phyloP scores from a whole-genome alignment of 2,329 filamentous ascomycete species.

The Xenoacremonium recifei region DNA sequence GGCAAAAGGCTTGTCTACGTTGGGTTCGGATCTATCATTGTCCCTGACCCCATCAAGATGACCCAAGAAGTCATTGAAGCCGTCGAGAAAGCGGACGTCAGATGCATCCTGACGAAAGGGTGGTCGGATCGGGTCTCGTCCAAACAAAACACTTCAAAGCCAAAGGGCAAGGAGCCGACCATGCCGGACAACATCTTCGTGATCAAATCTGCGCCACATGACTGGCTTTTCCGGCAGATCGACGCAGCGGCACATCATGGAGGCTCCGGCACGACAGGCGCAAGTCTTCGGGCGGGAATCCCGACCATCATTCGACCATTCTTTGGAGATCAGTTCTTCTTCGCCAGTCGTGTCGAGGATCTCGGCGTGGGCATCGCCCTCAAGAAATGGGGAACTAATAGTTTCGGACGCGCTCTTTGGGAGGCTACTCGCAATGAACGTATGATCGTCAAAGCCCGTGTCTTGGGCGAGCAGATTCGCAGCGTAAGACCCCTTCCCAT shows the following conservation, averaged over 20 bases:
- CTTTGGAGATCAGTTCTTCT: conserved; percentile 98
- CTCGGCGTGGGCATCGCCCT: conserved; percentile 88
- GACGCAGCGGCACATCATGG: conserved; percentile 95
- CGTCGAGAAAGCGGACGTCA: conserved; percentile 85
- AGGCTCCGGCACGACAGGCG: conserved; percentile 91
- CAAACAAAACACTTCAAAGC: conserved; percentile 42
- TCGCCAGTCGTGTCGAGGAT: conserved; percentile 85
- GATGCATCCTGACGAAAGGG: conserved; percentile 92
- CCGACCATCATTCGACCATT: conserved; percentile 96
- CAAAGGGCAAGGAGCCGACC: conserved; percentile 61
- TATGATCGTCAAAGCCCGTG: conserved; percentile 83
- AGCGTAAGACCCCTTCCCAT: conserved; percentile 54
- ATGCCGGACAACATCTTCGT: conserved; percentile 78
- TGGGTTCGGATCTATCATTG: conserved; percentile 94
- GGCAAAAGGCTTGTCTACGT: conserved; percentile 94
- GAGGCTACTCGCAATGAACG: conserved; percentile 85
- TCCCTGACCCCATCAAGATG: conserved; percentile 82
- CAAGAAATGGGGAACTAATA: conserved; percentile 83
- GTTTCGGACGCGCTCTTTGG: conserved; percentile 85
- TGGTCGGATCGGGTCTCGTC: conserved; percentile 80
- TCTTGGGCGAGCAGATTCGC: conserved; percentile 83
- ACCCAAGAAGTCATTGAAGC: conserved; percentile 92
- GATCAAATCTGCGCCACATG: conserved; percentile 89
- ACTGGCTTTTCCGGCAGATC: conserved; percentile 93
- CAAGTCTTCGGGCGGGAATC: conserved; percentile 84